phyloP scores from a whole-genome alignment of 305 asterid species.

The Fraxinus latifolia region DNA sequence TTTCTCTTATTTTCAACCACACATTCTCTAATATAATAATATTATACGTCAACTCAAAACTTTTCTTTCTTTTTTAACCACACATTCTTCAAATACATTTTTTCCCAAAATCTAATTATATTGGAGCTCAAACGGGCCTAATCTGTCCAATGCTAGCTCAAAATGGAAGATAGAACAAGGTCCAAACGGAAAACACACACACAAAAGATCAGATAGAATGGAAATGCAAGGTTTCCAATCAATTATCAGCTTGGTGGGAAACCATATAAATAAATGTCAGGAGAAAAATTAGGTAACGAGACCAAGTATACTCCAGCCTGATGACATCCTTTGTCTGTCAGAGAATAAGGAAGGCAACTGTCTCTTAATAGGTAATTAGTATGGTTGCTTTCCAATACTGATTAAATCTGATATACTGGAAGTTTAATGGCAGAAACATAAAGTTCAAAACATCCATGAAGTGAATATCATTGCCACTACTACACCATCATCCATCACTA shows the following conservation, averaged over 20 bases:
- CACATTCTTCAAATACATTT: too few relatives aligned
- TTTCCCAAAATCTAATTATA: too few relatives aligned
- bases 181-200: not conserved
- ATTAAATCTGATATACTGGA: not conserved
- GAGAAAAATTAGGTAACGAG: not conserved
- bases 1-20: too few relatives aligned
- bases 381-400: not conserved
- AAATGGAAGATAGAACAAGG: not conserved
- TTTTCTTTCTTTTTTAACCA: too few relatives aligned
- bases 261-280: not conserved
- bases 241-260: not conserved
- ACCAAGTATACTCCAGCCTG: not conserved
- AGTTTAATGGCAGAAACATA: not conserved
- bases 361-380: not conserved
- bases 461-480: not conserved
- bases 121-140: too few relatives aligned
- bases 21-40: too few relatives aligned
- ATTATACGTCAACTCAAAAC: too few relatives aligned
- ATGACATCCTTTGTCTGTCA: not conserved
- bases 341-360: not conserved
- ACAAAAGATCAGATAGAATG: not conserved
- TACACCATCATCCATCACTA: not conserved
- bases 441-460: not conserved
- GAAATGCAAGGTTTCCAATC: not conserved
- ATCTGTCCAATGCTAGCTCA: not conserved